A percentile compares a stretch with the other conserved stretches of the same genome.
Evolutionary conservation across 495 filamentous ascomycete genomes (phyloP).

Genomic region (Coniosporium apollinis): DNA sequence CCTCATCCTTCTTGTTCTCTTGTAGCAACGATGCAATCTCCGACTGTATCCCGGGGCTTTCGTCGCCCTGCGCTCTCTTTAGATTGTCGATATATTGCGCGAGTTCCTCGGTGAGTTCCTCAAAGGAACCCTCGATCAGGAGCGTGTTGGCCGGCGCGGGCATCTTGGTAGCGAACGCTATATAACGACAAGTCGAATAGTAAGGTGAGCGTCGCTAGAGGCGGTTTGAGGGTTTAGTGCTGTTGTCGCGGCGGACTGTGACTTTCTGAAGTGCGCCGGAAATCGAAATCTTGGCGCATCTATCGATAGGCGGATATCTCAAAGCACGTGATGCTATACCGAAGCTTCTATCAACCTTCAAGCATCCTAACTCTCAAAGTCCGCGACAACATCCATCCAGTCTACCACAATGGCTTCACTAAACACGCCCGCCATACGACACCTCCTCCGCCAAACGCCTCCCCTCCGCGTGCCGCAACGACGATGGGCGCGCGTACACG

Average conservation of each 20-base stretch:
- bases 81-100: constrained; percentile 63
- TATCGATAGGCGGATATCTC: no score
- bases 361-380: no score
- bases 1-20: constrained; percentile 42
- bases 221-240: not conserved
- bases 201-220: not conserved
- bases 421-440: constrained; percentile 15
- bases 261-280: not conserved
- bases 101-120: constrained; percentile 78
- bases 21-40: constrained; percentile 62
- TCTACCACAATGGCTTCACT: constrained; percentile 1
- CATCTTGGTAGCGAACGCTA: constrained; percentile 13
- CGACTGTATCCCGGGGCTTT: constrained; percentile 40
- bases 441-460: constrained; percentile 12
- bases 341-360: no score
- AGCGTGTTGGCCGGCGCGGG: constrained; percentile 30
- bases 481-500: constrained; percentile 82
- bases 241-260: not conserved
- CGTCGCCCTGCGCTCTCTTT: constrained; percentile 34
- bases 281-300: not conserved
- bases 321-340: no score
- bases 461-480: constrained; percentile 34
- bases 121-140: constrained; percentile 82
- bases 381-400: no score
- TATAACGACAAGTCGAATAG: not conserved